These are phyloP conservation scores for Pharus latifolius DNA, from an alignment of 176 grass and related monocot genomes.

Conservation along the genomic window DNA sequence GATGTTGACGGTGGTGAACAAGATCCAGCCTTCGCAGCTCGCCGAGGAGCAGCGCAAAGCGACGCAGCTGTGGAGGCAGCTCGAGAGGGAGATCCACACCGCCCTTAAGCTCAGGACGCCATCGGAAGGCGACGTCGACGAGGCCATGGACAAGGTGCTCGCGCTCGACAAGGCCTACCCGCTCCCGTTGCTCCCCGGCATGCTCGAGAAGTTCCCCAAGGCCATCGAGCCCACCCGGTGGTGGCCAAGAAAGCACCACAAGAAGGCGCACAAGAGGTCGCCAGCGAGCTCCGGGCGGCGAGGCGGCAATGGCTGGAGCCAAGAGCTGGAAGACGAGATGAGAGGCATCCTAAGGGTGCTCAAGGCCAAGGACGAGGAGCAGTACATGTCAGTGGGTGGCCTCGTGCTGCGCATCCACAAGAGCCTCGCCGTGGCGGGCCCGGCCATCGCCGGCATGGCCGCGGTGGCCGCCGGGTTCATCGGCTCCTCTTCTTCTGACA, in stretches of 20 bases:
- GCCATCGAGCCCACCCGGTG: constrained; percentile 27
- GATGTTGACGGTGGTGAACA: constrained; percentile 32
- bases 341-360: constrained; percentile 25
- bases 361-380: constrained; percentile 33
- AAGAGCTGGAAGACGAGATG: constrained; percentile 50
- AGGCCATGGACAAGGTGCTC: constrained; percentile 15
- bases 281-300: background rate
- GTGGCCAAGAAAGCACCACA: constrained; percentile 28
- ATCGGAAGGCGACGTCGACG: background rate
- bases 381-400: constrained; percentile 16
- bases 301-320: constrained; percentile 37
- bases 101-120: background rate
- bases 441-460: constrained; percentile 3
- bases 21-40: constrained; percentile 61
- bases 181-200: constrained; percentile 23
- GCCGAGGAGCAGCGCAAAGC: constrained; percentile 65
- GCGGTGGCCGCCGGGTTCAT: constrained; percentile 23
- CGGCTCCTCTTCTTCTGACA: background rate
- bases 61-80: constrained; percentile 34
- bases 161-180: constrained; percentile 52
- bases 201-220: constrained; percentile 57
- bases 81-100: constrained; percentile 21
- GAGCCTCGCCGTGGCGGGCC: constrained; percentile 22
- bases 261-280: background rate
- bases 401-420: constrained; percentile 7